Evolutionary conservation across 2,329 filamentous ascomycete genomes (phyloP).

Genomic region (Hyphodiscus sp.): DNA sequence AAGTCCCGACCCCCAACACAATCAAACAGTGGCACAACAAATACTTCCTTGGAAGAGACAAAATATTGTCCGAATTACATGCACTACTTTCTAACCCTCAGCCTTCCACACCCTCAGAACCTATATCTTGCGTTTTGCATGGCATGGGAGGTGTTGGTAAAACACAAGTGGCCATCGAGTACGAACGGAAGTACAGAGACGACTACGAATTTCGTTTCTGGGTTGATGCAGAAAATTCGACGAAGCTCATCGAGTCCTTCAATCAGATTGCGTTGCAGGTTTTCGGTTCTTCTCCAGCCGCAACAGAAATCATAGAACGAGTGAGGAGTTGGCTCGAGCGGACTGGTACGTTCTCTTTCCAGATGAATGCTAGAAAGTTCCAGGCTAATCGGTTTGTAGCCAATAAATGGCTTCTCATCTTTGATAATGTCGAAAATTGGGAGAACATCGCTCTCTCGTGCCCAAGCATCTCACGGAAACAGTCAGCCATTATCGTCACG

Average conservation of each 20-base stretch:
- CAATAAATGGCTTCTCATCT: neutral
- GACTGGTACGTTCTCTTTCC: too few relatives aligned
- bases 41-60: neutral
- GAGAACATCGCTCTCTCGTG: neutral
- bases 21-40: too few relatives aligned
- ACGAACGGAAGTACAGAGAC: conserved; percentile 10
- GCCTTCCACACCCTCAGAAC: neutral
- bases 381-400: too few relatives aligned
- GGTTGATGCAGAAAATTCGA: conserved; percentile 16
- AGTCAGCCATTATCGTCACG: neutral
- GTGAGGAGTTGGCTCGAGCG: too few relatives aligned
- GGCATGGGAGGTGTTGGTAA: conserved; percentile 24
- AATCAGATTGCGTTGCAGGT: too few relatives aligned
- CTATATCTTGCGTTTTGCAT: neutral
- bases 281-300: too few relatives aligned
- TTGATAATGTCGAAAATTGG: neutral
- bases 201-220: conserved; percentile 21
- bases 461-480: neutral
- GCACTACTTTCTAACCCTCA: neutral
- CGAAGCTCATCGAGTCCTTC: too few relatives aligned
- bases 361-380: too few relatives aligned
- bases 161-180: conserved; percentile 20
- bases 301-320: too few relatives aligned
- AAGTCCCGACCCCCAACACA: too few relatives aligned
- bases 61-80: neutral